A percentile compares a stretch with the other conserved stretches of the same genome.
phyloP scores from a whole-genome alignment of 2,329 filamentous ascomycete genomes.

The Dactylellina cionopaga region DNA sequence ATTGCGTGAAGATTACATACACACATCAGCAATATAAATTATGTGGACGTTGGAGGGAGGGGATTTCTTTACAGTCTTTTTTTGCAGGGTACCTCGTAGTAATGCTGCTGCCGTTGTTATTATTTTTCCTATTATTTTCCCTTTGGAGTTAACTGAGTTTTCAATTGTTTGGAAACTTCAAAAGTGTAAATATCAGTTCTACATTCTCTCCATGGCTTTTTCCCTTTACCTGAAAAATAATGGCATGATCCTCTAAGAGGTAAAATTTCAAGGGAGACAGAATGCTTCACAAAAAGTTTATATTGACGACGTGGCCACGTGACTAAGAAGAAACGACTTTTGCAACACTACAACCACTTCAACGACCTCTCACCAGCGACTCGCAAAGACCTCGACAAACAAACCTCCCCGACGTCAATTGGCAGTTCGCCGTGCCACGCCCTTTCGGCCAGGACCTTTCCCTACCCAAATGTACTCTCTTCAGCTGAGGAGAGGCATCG shows the following conservation, averaged over 20 bases:
- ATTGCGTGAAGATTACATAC: background rate
- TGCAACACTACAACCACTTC: conserved; percentile 17
- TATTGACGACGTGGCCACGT: too few relatives aligned
- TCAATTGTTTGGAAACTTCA: conserved; percentile 5
- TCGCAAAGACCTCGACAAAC: background rate
- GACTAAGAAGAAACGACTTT: conserved; percentile 25
- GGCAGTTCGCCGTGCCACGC: background rate
- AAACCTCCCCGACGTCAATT: background rate
- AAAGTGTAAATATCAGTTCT: conserved; percentile 52
- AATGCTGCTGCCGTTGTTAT: background rate
- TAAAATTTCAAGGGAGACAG: too few relatives aligned
- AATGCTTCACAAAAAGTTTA: too few relatives aligned
- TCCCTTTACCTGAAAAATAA: too few relatives aligned
- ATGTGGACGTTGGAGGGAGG: too few relatives aligned
- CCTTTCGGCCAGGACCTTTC: background rate
- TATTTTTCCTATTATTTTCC: conserved; percentile 15
- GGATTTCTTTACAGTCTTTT: background rate
- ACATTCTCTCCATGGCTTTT: too few relatives aligned
- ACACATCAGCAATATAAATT: too few relatives aligned
- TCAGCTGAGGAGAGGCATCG: conserved; percentile 48
- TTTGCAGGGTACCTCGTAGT: background rate
- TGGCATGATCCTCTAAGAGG: too few relatives aligned
- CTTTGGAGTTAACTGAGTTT: conserved; percentile 30
- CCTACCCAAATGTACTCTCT: conserved; percentile 47
- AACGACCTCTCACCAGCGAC: background rate